Evolutionary conservation across 179 eudicot species (phyloP), one percentile per base, ranked within the genome.

Genomic region (Beta macrorhiza): DNA sequence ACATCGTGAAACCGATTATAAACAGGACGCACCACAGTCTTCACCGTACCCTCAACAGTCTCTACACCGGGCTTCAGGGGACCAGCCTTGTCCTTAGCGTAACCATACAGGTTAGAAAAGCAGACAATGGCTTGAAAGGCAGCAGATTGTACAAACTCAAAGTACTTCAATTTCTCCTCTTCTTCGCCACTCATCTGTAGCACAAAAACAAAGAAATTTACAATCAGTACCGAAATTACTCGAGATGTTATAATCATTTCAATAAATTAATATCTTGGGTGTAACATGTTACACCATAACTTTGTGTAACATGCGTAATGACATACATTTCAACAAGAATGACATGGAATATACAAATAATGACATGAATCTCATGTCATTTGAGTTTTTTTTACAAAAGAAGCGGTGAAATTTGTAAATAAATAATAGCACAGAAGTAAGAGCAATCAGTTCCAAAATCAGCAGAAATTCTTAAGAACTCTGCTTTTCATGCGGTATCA

Each of bases 41-140:
- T 97, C 17, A 97, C 97, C 0, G 99, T 92, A 51, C 97, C 96
- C 85, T 97, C 99, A 42, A 97, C 95, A 29, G 93, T 85, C 88
- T 94, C 90, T 7, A 97, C 93, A 49, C 98, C 88, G 8, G 97
- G 91, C 86, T 92, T 97, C 68, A 97, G 80, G 5, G 98, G 95
- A 25, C 99, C 99, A 0, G 97, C 77, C 77, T 93, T 97, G 63
- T 94, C 95, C 93, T 94, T 97, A 17, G 99, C 99, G 51, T 91
- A 93, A n/a, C 76, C 86, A 75, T 97, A 97, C 7, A 91, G 86
- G 76, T 83, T 94, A 16, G 92, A 85, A 82, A 92, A 91, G 72
- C 87, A 87, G 56, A 92, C 22, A 69, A 91, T 69, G 8, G 95
- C 90, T 58, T 90, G 91, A 1, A 97, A 65, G 0, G 92, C 82